Conservation (phyloP, 2,329 filamentous ascomycete species). For the Tolypocladium tropicale region DNA sequence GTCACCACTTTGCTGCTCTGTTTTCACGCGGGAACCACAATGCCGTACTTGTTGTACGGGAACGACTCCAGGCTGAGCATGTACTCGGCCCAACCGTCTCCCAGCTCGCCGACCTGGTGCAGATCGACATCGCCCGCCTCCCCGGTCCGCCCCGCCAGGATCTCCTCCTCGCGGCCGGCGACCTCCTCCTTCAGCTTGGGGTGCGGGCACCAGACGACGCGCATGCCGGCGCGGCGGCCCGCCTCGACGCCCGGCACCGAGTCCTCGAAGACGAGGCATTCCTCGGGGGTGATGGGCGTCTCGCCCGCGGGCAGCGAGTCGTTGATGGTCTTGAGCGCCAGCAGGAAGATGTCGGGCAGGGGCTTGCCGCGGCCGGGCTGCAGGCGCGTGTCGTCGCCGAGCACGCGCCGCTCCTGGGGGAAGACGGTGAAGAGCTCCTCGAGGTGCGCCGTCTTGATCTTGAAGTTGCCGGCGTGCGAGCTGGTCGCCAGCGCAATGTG, state of each 20-base stretch:
- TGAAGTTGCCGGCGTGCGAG: constrained; percentile 60
- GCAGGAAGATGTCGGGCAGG: constrained; percentile 83
- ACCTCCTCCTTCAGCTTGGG: constrained; percentile 68
- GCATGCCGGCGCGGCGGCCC: constrained; percentile 85
- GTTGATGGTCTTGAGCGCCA: constrained; percentile 81
- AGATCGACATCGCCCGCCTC: constrained; percentile 47
- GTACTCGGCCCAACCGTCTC: constrained; percentile 53
- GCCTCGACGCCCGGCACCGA: constrained; percentile 88
- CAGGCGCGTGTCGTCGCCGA: constrained; percentile 80
- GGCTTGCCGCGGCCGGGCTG: constrained; percentile 79
- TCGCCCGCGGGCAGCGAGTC: constrained; percentile 53
- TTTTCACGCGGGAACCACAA: constrained; percentile 27
- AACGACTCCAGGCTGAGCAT: constrained; percentile 40
- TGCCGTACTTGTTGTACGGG: constrained; percentile 49
- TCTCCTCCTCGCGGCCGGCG: constrained; percentile 63
- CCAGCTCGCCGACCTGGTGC: constrained; percentile 45
- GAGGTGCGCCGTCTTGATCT: constrained; percentile 61
- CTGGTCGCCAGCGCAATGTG: constrained; percentile 84
- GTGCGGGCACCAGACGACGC: constrained; percentile 88
- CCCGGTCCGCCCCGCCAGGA: constrained; percentile 73
- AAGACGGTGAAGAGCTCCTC: constrained; percentile 55
- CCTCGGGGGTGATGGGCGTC: constrained; percentile 60
- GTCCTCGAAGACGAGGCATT: constrained; percentile 96
- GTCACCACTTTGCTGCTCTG: background rate
- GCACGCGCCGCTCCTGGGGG: constrained; percentile 56